phyloP scores from a whole-genome alignment of 176 grass and related monocot genomes.

The Dactylis glomerata region DNA sequence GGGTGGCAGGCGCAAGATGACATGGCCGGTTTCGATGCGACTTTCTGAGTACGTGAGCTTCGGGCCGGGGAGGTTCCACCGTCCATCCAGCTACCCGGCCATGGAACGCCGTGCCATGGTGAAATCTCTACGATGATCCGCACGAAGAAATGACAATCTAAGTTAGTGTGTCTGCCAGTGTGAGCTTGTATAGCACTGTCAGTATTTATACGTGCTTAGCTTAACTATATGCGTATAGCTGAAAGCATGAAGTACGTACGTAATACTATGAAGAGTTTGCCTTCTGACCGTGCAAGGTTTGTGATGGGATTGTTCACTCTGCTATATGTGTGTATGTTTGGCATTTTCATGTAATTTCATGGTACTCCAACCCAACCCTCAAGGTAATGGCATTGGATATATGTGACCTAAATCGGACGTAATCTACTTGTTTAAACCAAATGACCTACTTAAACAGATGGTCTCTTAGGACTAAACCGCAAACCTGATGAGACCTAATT shows the following conservation, averaged over 20 bases:
- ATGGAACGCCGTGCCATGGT: background rate
- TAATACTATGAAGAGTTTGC: background rate
- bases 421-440: background rate
- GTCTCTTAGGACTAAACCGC: background rate
- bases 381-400: background rate
- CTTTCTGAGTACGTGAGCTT: slow-evolving; percentile 8
- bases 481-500: background rate
- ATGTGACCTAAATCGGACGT: background rate
- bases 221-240: background rate
- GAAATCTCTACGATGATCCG: background rate
- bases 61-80: background rate
- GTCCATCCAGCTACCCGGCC: background rate
- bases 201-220: background rate
- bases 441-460: background rate
- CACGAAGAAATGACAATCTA: background rate
- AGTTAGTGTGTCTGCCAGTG: background rate
- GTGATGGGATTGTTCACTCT: background rate
- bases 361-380: background rate
- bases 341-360: background rate
- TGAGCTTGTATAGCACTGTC: background rate
- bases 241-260: background rate
- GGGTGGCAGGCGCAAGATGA: slow-evolving; percentile 39
- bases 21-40: slow-evolving; percentile 26
- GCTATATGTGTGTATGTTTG: background rate
- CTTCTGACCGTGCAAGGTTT: background rate